Evolutionary conservation across 2,329 filamentous ascomycete genomes (phyloP), one percentile per base, ranked within the genome.

Genomic region (Sporothrix mexicana): DNA sequence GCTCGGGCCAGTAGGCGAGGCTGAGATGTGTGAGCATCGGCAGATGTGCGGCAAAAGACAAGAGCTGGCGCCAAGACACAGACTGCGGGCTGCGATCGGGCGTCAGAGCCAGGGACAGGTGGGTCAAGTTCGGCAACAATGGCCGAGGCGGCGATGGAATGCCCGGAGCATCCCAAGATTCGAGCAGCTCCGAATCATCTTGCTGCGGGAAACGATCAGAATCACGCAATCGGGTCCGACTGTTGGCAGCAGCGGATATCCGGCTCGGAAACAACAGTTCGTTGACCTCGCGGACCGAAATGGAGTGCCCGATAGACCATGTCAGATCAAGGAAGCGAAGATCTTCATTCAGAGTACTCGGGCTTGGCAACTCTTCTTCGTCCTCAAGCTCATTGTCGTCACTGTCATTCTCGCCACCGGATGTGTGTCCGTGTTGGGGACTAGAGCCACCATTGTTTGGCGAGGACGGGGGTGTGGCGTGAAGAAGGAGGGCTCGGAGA

Each of bases 1-100:
- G 89, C 68, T 85, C 84, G 1, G 89, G 89, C 89, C 89, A 91
- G 77, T 86, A 87, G 17, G 88, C 88, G 7, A 91, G 82, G 75
- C 85, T 89, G 55, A 91, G 81, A 76, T 91, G 88, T 1, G 89
- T 91, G 53, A 91, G 79, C 15, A 83, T 84, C 0, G 83, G 83
- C 7, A 89, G 78, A 75, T 86, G 88, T 12, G 82, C 78, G 0
- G 87, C 84, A n/a, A 91, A 79, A 1, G 83, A 76, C 30, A 91
- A 81, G 4, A 91, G 83, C 49, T 89, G 87, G 66, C 84, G 86
- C 89, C 89, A 91, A 0, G 88, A 89, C 17, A 84, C 83, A 6
- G 23, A 73, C 36, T 25, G 5, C 6, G 47, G 20, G 36, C 41
- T 51, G 25, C 17, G 41, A 17, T 59, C 55, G 17, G 72, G 71